Conservation (phyloP, 2,329 filamentous ascomycete genomes). For the Sporothrix inflata region DNA sequence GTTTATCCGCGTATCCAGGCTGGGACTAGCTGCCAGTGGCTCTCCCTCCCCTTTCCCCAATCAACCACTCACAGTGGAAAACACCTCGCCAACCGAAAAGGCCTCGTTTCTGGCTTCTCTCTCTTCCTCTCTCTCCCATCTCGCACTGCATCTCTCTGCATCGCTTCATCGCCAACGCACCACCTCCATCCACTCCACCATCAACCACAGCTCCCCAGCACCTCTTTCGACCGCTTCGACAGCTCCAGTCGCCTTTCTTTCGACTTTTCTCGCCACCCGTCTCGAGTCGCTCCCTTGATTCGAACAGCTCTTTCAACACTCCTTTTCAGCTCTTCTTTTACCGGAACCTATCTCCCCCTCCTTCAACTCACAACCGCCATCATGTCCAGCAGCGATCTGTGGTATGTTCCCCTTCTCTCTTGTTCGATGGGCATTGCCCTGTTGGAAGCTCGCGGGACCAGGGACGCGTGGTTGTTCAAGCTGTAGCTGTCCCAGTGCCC, state of each 20-base stretch:
- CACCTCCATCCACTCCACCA: slow-evolving; percentile 28
- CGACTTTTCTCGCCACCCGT: background rate
- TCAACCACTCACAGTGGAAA: slow-evolving; percentile 40
- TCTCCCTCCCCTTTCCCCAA: slow-evolving; percentile 33
- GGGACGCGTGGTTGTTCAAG: background rate
- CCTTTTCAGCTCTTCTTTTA: slow-evolving; percentile 13
- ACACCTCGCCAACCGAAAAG: slow-evolving; percentile 40
- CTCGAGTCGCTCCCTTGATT: slow-evolving; percentile 9
- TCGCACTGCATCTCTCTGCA: slow-evolving; percentile 13
- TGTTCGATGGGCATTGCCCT: background rate
- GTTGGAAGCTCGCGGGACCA: background rate
- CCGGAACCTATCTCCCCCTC: slow-evolving; percentile 1
- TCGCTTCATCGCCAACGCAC: slow-evolving; percentile 29
- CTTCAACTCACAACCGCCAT: slow-evolving; percentile 27
- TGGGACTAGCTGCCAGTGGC: slow-evolving; percentile 6
- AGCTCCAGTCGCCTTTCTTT: slow-evolving; percentile 21
- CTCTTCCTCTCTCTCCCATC: slow-evolving; percentile 26
- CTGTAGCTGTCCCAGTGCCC: background rate
- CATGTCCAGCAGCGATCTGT: slow-evolving; percentile 34
- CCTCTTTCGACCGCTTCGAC: slow-evolving; percentile 19
- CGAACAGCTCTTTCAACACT: slow-evolving; percentile 20
- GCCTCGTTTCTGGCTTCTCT: slow-evolving; percentile 33
- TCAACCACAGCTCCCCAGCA: slow-evolving; percentile 26
- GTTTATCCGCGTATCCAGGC: slow-evolving; percentile 27
- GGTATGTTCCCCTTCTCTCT: slow-evolving; percentile 25